Evolutionary conservation across 768 basidiomycete genomes (phyloP).

Genomic region (Mycena filopes): DNA sequence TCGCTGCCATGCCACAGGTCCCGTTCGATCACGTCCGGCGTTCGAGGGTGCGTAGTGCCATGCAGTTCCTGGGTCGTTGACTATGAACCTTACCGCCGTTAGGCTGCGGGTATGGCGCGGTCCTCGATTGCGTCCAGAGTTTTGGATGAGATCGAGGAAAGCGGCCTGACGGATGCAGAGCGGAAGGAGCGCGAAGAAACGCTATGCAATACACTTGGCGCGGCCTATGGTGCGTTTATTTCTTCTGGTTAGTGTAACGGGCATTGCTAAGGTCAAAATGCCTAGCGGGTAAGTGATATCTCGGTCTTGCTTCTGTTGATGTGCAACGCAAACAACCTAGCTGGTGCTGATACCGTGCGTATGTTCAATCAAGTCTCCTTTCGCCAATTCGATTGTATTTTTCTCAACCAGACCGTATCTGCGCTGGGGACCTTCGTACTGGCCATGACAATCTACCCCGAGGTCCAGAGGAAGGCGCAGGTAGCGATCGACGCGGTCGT

Average conservation of each 20-base stretch:
- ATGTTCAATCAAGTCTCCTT: background rate
- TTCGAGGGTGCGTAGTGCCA: no score
- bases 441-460: constrained; percentile 33
- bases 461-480: constrained; percentile 32
- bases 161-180: no score
- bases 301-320: no score
- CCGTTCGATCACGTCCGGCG: background rate
- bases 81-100: background rate
- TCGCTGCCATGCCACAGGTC: constrained; percentile 19
- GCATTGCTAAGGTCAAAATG: no score
- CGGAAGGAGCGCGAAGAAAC: background rate
- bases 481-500: constrained; percentile 37
- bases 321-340: background rate
- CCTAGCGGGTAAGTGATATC: no score
- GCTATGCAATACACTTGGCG: background rate
- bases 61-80: no score
- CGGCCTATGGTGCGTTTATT: background rate
- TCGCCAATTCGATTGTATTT: no score
- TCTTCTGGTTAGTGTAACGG: background rate
- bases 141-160: background rate
- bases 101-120: background rate
- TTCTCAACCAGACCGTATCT: constrained; percentile 24
- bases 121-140: constrained; percentile 7
- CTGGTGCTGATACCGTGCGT: constrained; percentile 28
- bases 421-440: constrained; percentile 30